Percentiles rank a stretch among this genome's conserved stretches.
Evolutionary conservation across 164 flowering plant species (phyloP).

Genomic region (Vitis labrusca): DNA sequence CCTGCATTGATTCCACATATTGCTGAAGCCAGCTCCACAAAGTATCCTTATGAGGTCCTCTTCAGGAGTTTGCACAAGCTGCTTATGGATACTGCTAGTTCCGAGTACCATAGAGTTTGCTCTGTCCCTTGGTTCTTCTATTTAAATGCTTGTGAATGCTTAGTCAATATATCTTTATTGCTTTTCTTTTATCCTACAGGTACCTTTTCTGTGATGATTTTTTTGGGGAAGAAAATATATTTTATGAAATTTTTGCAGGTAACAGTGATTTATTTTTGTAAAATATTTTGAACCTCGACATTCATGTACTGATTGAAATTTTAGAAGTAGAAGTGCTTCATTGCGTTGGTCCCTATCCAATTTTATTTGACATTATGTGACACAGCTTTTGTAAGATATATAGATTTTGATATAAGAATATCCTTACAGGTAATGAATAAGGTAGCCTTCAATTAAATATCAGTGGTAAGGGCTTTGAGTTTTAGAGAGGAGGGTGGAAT

Average conservation of each 20-base stretch:
- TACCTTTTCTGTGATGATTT: constrained; percentile 93
- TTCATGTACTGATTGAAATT: neutral
- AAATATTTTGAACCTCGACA: neutral
- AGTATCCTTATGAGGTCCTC: constrained; percentile 97
- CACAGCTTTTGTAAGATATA: no score
- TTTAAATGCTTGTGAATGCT: constrained; percentile 1
- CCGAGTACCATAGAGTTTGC: constrained; percentile 63
- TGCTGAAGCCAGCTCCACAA: constrained; percentile 91
- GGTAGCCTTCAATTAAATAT: no score
- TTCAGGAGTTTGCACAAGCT: constrained; percentile 97
- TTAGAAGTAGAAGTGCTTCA: neutral
- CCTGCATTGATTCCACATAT: constrained; percentile 98
- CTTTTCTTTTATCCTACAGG: constrained; percentile 36
- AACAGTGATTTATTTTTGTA: constrained; percentile 7
- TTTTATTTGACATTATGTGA: neutral
- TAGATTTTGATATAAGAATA: no score
- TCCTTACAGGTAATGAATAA: no score
- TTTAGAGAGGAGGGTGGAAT: no score
- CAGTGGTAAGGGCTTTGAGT: no score
- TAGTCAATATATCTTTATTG: neutral
- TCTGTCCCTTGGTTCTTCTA: constrained; percentile 12
- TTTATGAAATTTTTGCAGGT: constrained; percentile 95
- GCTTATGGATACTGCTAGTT: constrained; percentile 97
- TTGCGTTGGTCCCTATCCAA: neutral
- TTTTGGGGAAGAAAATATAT: constrained; percentile 91